A percentile compares a stretch with the other conserved stretches of the same genome.
phyloP scores from a whole-genome alignment of 148 eudicot species.

The Beta vulgaris region DNA sequence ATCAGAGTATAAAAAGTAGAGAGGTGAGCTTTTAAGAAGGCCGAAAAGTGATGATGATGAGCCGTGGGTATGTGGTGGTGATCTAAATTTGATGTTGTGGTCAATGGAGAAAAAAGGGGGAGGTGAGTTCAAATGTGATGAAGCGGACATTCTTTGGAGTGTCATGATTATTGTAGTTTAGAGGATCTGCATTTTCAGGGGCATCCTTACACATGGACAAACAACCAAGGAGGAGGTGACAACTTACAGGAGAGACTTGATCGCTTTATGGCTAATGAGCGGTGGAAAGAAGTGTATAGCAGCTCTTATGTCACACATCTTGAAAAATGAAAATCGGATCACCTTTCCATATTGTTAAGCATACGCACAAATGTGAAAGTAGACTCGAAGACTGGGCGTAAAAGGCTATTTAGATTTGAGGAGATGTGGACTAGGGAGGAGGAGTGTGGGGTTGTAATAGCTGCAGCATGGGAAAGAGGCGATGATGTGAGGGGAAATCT shows the following conservation, averaged over 20 bases:
- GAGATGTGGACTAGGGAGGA: neutral
- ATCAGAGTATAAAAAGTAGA: too few species aligned
- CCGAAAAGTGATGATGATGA: too few species aligned
- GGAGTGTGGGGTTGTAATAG: too few species aligned
- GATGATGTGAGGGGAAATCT: too few species aligned
- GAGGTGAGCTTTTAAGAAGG: too few species aligned
- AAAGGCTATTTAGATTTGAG: neutral
- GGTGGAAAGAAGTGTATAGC: neutral
- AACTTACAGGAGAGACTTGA: neutral
- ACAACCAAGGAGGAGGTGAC: neutral
- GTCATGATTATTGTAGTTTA: neutral
- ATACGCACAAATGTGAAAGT: accelerated
- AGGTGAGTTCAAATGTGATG: neutral
- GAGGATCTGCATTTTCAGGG: neutral
- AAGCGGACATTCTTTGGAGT: neutral
- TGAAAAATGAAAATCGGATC: neutral
- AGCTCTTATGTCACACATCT: neutral
- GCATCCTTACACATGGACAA: neutral
- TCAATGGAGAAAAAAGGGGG: neutral
- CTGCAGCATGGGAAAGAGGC: too few species aligned
- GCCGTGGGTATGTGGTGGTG: neutral
- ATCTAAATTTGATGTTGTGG: neutral
- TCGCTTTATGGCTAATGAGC: neutral
- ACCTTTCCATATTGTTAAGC: neutral
- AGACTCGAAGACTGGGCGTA: neutral